A percentile compares a stretch with the other conserved stretches of the same genome.
These are phyloP conservation scores for Cydonia oblonga DNA, from an alignment of 331 rosid genomes.

Conservation along the genomic window DNA sequence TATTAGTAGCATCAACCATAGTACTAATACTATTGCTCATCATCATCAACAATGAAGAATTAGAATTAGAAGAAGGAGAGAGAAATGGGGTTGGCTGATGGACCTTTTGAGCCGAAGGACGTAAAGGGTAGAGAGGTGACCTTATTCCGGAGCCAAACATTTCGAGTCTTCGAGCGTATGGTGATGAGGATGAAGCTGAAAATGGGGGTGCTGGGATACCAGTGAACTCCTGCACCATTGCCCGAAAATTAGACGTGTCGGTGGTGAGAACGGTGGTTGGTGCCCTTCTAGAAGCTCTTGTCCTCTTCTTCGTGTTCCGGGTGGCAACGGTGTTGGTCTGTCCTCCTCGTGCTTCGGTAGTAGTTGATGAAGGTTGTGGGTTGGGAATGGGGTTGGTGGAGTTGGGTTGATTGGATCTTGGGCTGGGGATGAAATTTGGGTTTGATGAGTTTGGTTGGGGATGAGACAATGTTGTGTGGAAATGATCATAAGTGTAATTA, in stretches of 20 bases:
- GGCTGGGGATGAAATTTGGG: conserved; percentile 11
- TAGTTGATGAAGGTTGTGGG: conserved; percentile 11
- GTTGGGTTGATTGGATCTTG: conserved; percentile 30
- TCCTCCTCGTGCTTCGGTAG: not conserved
- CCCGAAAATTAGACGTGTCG: conserved; percentile 81
- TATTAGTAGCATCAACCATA: conserved; percentile 20
- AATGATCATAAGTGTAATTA: conserved; percentile 3
- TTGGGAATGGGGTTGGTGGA: conserved; percentile 17
- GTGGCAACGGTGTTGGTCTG: not conserved
- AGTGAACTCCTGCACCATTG: conserved; percentile 97
- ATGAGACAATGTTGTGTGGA: conserved; percentile 25
- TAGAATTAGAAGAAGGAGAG: not conserved
- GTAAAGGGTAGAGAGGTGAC: conserved; percentile 41
- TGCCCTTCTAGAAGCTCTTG: conserved; percentile 81
- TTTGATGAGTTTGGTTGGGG: conserved; percentile 20
- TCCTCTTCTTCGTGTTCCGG: conserved; percentile 65
- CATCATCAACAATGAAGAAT: conserved; percentile 22
- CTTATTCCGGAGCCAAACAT: conserved; percentile 34
- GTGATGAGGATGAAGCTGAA: conserved; percentile 23
- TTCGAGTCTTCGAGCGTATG: conserved; percentile 59
- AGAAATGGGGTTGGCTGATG: conserved; percentile 21
- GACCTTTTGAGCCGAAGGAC: conserved; percentile 48
- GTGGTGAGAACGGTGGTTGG: conserved; percentile 96
- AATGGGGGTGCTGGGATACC: conserved; percentile 93
- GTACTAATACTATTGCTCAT: conserved; percentile 11